A percentile compares a stretch with the other conserved stretches of the same genome.
Evolutionary conservation across 2,329 filamentous ascomycete genomes (phyloP).

Genomic region (Aspergillus phoenicis): DNA sequence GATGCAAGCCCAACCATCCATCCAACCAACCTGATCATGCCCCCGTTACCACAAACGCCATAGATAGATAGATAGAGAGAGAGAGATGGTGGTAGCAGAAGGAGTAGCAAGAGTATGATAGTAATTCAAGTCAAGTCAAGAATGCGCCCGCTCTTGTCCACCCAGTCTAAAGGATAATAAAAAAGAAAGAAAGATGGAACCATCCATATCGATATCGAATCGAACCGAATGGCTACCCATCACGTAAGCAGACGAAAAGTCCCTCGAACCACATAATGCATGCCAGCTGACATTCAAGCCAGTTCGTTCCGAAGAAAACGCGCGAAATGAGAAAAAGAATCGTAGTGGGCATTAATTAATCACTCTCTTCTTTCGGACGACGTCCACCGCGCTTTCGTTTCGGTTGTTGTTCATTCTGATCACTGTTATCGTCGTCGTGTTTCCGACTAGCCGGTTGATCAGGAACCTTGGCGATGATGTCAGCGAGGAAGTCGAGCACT

Average conservation of each 20-base stretch:
- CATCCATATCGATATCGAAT: no score
- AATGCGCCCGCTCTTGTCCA: conserved; percentile 29
- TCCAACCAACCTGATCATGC: not conserved
- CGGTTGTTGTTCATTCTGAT: conserved; percentile 51
- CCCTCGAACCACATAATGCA: no score
- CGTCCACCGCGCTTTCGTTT: conserved; percentile 50
- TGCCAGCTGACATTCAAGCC: no score
- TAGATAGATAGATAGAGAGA: no score
- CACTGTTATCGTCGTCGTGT: conserved; percentile 49
- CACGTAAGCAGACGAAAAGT: no score
- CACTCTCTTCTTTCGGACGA: conserved; percentile 45
- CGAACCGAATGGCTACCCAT: no score
- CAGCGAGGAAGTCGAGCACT: conserved; percentile 89
- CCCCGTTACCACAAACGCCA: conserved; percentile 22
- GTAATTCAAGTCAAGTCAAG: conserved; percentile 1
- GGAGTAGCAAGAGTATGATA: no score
- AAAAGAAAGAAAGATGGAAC: no score
- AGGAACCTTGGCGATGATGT: conserved; percentile 85
- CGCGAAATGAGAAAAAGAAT: conserved; percentile 16
- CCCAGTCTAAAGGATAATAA: conserved; percentile 27
- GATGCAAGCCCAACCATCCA: conserved; percentile 25
- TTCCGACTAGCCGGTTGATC: conserved; percentile 57
- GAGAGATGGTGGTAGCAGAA: no score
- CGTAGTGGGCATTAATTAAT: conserved; percentile 23
- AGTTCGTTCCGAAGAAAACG: not conserved